Percentiles rank a stretch among this genome's conserved stretches.
Conservation (phyloP, 164 flowering plant genomes). For the Kingdonia uniflora region DNA sequence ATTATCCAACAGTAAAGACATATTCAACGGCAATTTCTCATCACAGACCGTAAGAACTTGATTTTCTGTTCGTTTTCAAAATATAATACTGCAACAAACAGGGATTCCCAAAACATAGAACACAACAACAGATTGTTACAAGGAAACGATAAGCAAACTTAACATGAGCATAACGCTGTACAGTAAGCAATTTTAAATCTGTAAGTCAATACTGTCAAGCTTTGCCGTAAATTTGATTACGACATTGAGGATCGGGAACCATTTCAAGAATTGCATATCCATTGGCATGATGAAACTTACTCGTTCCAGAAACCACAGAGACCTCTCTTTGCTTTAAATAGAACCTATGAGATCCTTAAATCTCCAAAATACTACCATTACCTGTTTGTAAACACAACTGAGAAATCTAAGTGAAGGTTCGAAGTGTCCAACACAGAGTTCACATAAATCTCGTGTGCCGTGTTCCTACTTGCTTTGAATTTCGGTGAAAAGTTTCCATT, state of each 20-base stretch:
- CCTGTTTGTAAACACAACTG: not conserved
- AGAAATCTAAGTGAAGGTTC: not conserved
- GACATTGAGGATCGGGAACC: not conserved
- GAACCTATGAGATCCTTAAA: not conserved
- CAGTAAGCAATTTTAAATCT: no score
- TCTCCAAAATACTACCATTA: not conserved
- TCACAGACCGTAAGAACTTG: no score
- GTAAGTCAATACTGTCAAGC: no score
- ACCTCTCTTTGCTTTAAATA: not conserved
- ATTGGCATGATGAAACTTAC: not conserved
- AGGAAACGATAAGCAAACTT: no score
- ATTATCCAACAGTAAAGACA: no score
- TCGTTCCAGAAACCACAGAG: not conserved
- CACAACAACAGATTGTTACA: no score
- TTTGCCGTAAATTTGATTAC: not conserved
- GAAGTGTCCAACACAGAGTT: not conserved
- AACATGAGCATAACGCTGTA: no score
- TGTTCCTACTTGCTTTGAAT: not conserved
- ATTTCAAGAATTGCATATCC: not conserved
- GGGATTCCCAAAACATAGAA: no score
- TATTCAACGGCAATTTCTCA: no score
- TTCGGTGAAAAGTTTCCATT: not conserved
- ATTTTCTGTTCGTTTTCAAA: no score
- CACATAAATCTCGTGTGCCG: not conserved
- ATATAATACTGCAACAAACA: no score